Conservation (phyloP, 2,329 filamentous ascomycete genomes). For the Emergomyces pasteurianus region DNA sequence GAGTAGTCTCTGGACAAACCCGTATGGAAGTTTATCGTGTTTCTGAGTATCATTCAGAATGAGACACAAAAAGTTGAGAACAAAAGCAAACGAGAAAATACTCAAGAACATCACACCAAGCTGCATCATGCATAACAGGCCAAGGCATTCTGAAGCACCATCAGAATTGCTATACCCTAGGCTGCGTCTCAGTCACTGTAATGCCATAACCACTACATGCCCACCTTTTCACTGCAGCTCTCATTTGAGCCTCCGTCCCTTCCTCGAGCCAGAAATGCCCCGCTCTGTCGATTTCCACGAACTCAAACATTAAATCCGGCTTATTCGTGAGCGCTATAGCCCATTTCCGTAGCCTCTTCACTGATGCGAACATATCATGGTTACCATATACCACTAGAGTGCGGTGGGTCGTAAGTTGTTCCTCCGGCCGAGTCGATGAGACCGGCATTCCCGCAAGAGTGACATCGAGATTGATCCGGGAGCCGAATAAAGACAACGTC, state of each 20-base stretch:
- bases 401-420: constrained; percentile 43
- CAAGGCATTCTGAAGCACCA: not conserved
- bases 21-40: not conserved
- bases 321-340: constrained; percentile 38
- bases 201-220: constrained; percentile 12
- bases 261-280: constrained; percentile 54
- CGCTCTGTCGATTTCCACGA: constrained; percentile 40
- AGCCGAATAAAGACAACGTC: constrained; percentile 44
- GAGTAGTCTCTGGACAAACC: not conserved
- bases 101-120: not conserved
- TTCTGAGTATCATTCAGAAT: not conserved
- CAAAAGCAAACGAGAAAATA: not conserved
- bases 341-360: constrained; percentile 57
- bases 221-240: constrained; percentile 31
- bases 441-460: constrained; percentile 19
- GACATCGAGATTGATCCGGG: constrained; percentile 14
- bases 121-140: not conserved
- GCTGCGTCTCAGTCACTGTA: not conserved
- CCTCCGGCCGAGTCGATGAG: constrained; percentile 36
- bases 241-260: constrained; percentile 34
- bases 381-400: constrained; percentile 65
- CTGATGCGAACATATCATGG: constrained; percentile 60
- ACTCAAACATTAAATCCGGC: constrained; percentile 36
- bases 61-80: not conserved
- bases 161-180: not conserved